These are phyloP conservation scores for Aspergillus incahuasiensis DNA, from an alignment of 495 filamentous ascomycete genomes.

Conservation along the genomic window DNA sequence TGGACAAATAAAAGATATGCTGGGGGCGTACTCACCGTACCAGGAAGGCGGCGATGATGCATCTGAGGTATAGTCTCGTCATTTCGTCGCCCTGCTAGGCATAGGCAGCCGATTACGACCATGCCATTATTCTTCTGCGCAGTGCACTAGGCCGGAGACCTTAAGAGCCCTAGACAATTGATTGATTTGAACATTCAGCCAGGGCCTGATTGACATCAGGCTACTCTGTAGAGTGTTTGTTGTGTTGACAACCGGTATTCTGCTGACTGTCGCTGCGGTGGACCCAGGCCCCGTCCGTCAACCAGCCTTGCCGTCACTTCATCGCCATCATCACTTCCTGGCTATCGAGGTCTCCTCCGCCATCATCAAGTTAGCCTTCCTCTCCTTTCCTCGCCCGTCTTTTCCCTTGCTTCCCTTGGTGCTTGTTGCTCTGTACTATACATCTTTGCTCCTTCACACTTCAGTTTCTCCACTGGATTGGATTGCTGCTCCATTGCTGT, in stretches of 20 bases:
- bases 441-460: not conserved
- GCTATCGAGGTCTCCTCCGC: slow-evolving; percentile 13
- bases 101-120: not conserved
- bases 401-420: not conserved
- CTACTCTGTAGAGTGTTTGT: not conserved
- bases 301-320: slow-evolving; percentile 9
- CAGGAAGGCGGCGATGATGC: not conserved
- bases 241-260: not conserved
- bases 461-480: slow-evolving; percentile 15
- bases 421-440: not conserved
- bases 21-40: not conserved
- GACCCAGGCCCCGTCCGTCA: not conserved
- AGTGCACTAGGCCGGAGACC: not conserved
- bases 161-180: not conserved
- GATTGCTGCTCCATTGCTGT: slow-evolving; percentile 10
- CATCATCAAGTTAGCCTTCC: slow-evolving; percentile 7
- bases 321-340: slow-evolving; percentile 9
- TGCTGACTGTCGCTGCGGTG: slow-evolving; percentile 12
- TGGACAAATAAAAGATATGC: not conserved
- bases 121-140: not conserved
- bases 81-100: not conserved
- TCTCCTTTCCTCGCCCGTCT: slow-evolving; percentile 14
- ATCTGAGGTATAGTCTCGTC: not conserved
- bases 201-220: not conserved
- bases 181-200: not conserved